Evolutionary conservation across 306 rosid genomes (phyloP).

Genomic region (Adenanthera pavonina): DNA sequence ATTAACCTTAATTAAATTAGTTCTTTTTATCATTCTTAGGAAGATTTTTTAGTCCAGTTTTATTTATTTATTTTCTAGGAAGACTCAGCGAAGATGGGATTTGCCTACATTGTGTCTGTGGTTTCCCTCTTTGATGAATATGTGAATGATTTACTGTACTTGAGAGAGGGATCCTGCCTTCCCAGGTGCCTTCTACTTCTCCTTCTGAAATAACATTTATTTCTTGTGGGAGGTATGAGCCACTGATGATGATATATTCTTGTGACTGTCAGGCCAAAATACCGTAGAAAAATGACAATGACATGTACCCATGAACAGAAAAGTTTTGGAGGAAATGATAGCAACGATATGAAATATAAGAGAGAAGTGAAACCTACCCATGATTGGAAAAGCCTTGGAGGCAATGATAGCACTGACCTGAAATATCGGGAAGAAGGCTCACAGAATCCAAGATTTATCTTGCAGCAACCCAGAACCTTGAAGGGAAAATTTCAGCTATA

Average conservation of each 20-base stretch:
- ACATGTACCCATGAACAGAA: constrained; percentile 32
- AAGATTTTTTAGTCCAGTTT: neutral
- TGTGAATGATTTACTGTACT: constrained; percentile 76
- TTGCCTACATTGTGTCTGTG: constrained; percentile 69
- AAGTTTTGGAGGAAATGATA: constrained; percentile 29
- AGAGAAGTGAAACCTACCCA: constrained; percentile 11
- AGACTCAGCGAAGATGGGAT: constrained; percentile 66
- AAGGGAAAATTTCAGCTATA: constrained; percentile 65
- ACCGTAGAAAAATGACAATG: constrained; percentile 46
- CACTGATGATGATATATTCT: constrained; percentile 39
- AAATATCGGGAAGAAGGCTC: constrained; percentile 45
- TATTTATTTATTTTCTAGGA: constrained; percentile 48
- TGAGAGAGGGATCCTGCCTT: constrained; percentile 86
- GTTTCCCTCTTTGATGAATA: constrained; percentile 86
- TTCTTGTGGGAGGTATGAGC: constrained; percentile 7
- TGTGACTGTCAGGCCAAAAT: constrained; percentile 85
- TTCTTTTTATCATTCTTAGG: constrained; percentile 7
- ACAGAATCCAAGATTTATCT: constrained; percentile 40
- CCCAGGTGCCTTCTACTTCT: constrained; percentile 59
- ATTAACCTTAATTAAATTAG: neutral
- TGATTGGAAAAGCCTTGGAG: constrained; percentile 36
- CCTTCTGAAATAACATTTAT: neutral
- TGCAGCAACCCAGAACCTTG: constrained; percentile 59
- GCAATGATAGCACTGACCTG: constrained; percentile 21
- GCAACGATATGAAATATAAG: constrained; percentile 19